Evolutionary conservation across 192 early-diverging fungal species (phyloP), one percentile per base, ranked within the genome.

Genomic region (Podila clonocystis): DNA sequence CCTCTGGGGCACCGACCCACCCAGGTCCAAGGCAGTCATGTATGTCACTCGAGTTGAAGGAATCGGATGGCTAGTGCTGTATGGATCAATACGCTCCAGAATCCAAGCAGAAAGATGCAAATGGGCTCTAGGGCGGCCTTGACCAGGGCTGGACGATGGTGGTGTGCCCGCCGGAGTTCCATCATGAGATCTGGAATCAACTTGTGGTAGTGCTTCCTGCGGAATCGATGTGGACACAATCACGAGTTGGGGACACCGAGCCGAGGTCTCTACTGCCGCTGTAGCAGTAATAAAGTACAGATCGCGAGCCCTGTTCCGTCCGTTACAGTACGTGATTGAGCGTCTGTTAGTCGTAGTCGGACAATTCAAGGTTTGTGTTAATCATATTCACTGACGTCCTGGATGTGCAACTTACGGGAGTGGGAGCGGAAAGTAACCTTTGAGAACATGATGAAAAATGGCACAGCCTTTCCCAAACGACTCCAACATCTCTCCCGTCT

Each of bases 31-130:
- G 12, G 85, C 82, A 8, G 74, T 75, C 58, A 88, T 84, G 41
- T 74, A 86, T 0, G 87, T 88, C 24, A 83, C 87, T 1, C 85
- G 85, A 7, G 82, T 86, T 3, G 87, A 88, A 7, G 85, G 85
- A 50, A 88, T 88, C 13, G 84, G 87, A 67, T 88, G 87, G 22
- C 82, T 88, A 30, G 82, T 75, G 19, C 84, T 84, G 30, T 88
- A 88, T 4, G 87, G 87, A 57, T 88, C 87, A 17, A 88, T 83
- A 3, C 82, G 67, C 48, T 86, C 87, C n/a, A 88, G 67, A 9
- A 88, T 86, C 87, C 87, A 88, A 1, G 85, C 87, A 45, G 82
- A 85, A 4, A 88, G 66, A 57, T 85, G 83, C 1, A 88, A 29
- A 17, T 72, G 77, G 20, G 77, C 87, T 41, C 71, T 34, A 2